A percentile compares a stretch with the other conserved stretches of the same genome.
Conservation (phyloP, 495 filamentous ascomycete genomes). For the Glarea lozoyensis region DNA sequence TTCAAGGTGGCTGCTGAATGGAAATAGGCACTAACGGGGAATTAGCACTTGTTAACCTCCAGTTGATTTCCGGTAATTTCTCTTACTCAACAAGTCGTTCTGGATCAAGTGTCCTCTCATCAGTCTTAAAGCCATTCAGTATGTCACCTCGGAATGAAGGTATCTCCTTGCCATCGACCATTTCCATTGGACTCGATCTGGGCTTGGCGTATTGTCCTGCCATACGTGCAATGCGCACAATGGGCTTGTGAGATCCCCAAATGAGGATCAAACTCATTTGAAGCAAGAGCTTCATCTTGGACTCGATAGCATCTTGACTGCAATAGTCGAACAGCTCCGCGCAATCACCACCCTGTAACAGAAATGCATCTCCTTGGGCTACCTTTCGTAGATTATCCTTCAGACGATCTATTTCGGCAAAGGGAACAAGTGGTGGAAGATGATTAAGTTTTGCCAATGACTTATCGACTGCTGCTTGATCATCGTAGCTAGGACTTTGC, state of each 20-base stretch:
- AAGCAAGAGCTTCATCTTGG: conserved; percentile 90
- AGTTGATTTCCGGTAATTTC: too few relatives aligned
- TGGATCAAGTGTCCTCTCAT: conserved; percentile 71
- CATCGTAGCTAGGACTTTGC: conserved; percentile 75
- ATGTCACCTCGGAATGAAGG: conserved; percentile 93
- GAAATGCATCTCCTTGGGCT: conserved; percentile 84
- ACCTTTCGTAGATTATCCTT: conserved; percentile 73
- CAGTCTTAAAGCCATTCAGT: conserved; percentile 73
- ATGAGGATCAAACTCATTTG: conserved; percentile 94
- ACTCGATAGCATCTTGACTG: conserved; percentile 76
- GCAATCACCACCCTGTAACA: conserved; percentile 94
- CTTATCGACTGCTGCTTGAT: conserved; percentile 51
- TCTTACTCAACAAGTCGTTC: conserved; percentile 61
- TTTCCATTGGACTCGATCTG: conserved; percentile 78
- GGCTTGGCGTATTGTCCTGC: conserved; percentile 97
- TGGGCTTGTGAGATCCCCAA: conserved; percentile 83
- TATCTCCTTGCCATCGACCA: conserved; percentile 67
- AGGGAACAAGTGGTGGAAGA: conserved; percentile 85
- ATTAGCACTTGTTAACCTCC: too few relatives aligned
- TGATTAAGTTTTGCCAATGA: conserved; percentile 62
- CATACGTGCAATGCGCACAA: conserved; percentile 91
- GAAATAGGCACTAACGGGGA: conserved; percentile 87
- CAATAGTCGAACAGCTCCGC: conserved; percentile 98
- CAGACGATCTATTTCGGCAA: conserved; percentile 72
- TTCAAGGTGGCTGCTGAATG: conserved; percentile 91